Evolutionary conservation across 2,329 filamentous ascomycete genomes (phyloP).

Genomic region (Colletotrichum sp.): DNA sequence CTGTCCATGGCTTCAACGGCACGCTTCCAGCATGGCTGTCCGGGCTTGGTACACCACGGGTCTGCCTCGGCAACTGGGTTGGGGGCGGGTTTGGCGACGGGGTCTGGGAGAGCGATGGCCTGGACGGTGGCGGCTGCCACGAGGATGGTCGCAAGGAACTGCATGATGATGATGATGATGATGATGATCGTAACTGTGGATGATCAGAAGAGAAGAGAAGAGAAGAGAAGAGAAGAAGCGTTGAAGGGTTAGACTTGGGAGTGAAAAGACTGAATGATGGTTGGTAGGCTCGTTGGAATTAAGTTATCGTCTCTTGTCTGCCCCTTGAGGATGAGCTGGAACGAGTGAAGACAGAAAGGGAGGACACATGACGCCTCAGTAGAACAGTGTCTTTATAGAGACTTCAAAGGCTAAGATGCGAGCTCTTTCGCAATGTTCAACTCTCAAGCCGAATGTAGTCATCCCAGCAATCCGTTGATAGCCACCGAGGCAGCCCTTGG

Average conservation of each 20-base stretch:
- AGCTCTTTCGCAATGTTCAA: background rate
- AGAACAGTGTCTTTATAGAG: background rate
- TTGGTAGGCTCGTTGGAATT: background rate
- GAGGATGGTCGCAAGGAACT: conserved; percentile 29
- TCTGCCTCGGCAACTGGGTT: conserved; percentile 24
- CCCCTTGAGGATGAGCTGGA: background rate
- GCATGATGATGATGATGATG: conserved; percentile 33
- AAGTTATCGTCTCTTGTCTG: background rate
- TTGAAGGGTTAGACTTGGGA: background rate
- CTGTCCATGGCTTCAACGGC: background rate
- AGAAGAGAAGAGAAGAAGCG: background rate
- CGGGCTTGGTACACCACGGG: conserved; percentile 23
- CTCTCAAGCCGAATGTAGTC: background rate
- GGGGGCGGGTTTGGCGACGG: background rate
- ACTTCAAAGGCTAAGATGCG: background rate
- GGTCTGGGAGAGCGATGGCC: conserved; percentile 26
- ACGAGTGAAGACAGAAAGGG: background rate
- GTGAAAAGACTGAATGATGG: background rate
- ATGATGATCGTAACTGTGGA: accelerated
- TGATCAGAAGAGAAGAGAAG: background rate
- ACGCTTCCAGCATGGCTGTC: conserved; percentile 23
- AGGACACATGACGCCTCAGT: background rate
- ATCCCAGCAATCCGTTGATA: background rate
- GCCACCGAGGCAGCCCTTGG: background rate
- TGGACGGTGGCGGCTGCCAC: conserved; percentile 29